Evolutionary conservation across 441 rosid genomes (phyloP).

Genomic region (Raphanus hybrid): DNA sequence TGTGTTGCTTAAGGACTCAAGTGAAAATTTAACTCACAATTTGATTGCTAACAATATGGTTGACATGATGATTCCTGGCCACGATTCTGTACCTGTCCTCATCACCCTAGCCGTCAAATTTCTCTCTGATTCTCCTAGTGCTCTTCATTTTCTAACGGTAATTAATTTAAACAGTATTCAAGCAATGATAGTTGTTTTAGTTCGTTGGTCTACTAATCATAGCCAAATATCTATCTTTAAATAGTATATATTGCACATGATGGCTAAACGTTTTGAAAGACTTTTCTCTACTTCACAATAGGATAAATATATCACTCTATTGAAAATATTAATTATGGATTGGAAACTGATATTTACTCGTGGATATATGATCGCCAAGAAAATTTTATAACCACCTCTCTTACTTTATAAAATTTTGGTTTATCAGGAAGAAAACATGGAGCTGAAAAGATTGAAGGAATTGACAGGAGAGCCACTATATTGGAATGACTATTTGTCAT

Average conservation of each 20-base stretch:
- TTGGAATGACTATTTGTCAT: conserved; percentile 85
- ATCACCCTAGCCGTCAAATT: conserved; percentile 87
- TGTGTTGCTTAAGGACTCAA: conserved; percentile 64
- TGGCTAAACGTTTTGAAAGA: not conserved
- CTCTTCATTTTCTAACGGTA: conserved; percentile 77
- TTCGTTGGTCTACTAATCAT: not conserved
- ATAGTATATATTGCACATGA: not conserved
- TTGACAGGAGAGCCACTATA: conserved; percentile 60
- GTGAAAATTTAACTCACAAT: conserved; percentile 64
- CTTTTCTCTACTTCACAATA: conserved; percentile 15
- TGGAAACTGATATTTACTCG: conserved; percentile 9
- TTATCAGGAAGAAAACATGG: conserved; percentile 83
- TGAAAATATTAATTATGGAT: not conserved
- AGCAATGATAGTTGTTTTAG: not conserved
- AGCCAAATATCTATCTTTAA: not conserved
- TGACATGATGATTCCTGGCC: conserved; percentile 99
- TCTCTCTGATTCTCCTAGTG: conserved; percentile 84
- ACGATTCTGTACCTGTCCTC: conserved; percentile 94
- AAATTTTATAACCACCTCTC: not conserved
- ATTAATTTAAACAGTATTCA: not conserved
- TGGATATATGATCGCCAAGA: conserved; percentile 21
- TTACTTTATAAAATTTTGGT: not conserved
- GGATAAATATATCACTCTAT: not conserved
- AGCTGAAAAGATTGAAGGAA: conserved; percentile 68
- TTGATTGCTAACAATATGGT: conserved; percentile 87